Conservation (phyloP, 106 monocot genomes). For the Platanthera guangdongensis region DNA sequence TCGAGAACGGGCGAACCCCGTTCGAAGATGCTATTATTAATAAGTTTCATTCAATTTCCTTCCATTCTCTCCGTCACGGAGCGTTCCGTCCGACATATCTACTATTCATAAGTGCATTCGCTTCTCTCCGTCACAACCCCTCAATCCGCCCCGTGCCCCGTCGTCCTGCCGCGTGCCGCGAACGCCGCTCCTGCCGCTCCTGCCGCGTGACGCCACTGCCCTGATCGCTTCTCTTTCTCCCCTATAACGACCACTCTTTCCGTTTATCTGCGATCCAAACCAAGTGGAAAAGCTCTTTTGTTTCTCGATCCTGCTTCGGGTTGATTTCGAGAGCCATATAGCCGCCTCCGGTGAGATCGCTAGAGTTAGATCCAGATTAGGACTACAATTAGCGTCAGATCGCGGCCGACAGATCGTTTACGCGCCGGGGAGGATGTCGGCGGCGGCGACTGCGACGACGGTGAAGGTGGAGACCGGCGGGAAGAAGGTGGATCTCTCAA, state of each 20-base stretch:
- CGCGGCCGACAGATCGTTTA: constrained; percentile 5
- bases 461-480: constrained; percentile 7
- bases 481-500: constrained; percentile 9
- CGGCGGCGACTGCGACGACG: constrained; percentile 19
- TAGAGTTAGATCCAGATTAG: not conserved
- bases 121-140: too few relatives aligned
- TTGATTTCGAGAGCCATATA: not conserved
- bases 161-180: too few relatives aligned
- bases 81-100: too few relatives aligned
- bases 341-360: not conserved
- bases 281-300: not conserved
- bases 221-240: too few relatives aligned
- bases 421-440: constrained; percentile 1
- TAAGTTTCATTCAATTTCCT: too few relatives aligned
- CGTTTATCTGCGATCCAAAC: not conserved
- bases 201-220: too few relatives aligned
- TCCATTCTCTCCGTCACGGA: too few relatives aligned
- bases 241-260: not conserved
- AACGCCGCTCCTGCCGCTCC: too few relatives aligned
- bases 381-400: not conserved
- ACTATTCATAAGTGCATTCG: too few relatives aligned
- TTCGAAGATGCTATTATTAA: too few relatives aligned
- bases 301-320: not conserved
- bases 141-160: too few relatives aligned
- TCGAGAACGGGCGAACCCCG: too few relatives aligned